These are phyloP conservation scores for Pythium scleroteichum DNA, from an alignment of 352 stramenopile genomes.

Conservation along the genomic window DNA sequence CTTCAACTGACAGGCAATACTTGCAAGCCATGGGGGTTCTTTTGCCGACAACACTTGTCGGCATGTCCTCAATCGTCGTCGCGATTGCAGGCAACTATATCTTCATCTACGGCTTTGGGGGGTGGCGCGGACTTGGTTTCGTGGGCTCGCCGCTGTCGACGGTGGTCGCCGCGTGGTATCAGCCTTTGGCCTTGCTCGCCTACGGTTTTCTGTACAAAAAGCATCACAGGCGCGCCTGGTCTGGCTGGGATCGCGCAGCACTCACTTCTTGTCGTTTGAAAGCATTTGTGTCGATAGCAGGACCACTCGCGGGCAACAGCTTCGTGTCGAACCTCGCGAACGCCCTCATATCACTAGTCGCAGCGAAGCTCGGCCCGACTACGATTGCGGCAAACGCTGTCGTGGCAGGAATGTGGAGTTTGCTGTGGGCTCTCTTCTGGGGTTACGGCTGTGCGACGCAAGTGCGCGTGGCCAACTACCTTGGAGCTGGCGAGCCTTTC, in stretches of 20 bases:
- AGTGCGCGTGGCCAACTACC: conserved; percentile 74
- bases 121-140: conserved; percentile 64
- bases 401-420: conserved; percentile 61
- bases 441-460: conserved; percentile 80
- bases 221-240: conserved; percentile 56
- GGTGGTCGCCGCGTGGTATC: conserved; percentile 77
- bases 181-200: conserved; percentile 54
- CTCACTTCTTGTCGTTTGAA: conserved; percentile 46
- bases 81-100: conserved; percentile 63
- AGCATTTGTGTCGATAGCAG: conserved; percentile 52
- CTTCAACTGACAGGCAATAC: no score
- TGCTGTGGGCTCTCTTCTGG: conserved; percentile 81
- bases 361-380: conserved; percentile 55
- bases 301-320: conserved; percentile 69
- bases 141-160: conserved; percentile 78
- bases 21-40: conserved; percentile 70
- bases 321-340: conserved; percentile 75
- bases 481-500: conserved; percentile 56
- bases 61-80: conserved; percentile 59
- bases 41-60: conserved; percentile 65
- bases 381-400: conserved; percentile 72
- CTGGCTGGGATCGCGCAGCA: conserved; percentile 50
- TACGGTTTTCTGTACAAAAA: conserved; percentile 68
- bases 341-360: conserved; percentile 65
- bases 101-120: conserved; percentile 66